A percentile compares a stretch with the other conserved stretches of the same genome.
phyloP scores from a whole-genome alignment of 768 basidiomycete genomes.

The Nidularia pulvinata region DNA sequence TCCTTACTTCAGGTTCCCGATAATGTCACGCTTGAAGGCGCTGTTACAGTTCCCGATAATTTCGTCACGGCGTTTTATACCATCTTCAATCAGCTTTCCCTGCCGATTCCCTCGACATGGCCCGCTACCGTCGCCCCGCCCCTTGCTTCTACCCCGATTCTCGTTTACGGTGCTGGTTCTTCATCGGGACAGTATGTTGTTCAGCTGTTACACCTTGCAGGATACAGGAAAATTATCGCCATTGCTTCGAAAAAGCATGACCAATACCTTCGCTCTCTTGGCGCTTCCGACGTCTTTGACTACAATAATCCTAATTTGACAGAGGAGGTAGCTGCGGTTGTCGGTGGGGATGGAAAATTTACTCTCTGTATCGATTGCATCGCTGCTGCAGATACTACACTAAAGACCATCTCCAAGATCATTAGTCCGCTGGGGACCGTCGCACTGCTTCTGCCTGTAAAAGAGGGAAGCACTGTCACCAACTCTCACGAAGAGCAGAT shows the following conservation, averaged over 20 bases:
- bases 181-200: constrained; percentile 34
- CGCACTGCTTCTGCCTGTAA: constrained; percentile 45
- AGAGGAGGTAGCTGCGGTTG: constrained; percentile 28
- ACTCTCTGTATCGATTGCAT: constrained; percentile 35
- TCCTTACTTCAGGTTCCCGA: neutral
- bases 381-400: constrained; percentile 24
- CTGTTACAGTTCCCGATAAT: constrained; percentile 37
- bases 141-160: constrained; percentile 27
- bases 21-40: constrained; percentile 5
- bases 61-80: constrained; percentile 39
- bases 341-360: constrained; percentile 28
- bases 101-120: constrained; percentile 30
- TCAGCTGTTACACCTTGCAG: constrained; percentile 36
- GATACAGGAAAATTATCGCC: constrained; percentile 39
- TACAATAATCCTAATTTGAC: constrained; percentile 33
- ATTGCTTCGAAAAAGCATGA: constrained; percentile 38
- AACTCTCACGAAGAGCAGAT: constrained; percentile 23
- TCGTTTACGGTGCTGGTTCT: constrained; percentile 44
- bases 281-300: constrained; percentile 38
- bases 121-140: constrained; percentile 24
- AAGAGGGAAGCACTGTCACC: constrained; percentile 36
- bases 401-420: constrained; percentile 32
- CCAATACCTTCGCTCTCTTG: constrained; percentile 33
- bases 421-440: constrained; percentile 34
- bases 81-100: constrained; percentile 32